Base-by-base conservation (phyloP, 306 rosid species). In the Castanopsis chinensis region DNA sequence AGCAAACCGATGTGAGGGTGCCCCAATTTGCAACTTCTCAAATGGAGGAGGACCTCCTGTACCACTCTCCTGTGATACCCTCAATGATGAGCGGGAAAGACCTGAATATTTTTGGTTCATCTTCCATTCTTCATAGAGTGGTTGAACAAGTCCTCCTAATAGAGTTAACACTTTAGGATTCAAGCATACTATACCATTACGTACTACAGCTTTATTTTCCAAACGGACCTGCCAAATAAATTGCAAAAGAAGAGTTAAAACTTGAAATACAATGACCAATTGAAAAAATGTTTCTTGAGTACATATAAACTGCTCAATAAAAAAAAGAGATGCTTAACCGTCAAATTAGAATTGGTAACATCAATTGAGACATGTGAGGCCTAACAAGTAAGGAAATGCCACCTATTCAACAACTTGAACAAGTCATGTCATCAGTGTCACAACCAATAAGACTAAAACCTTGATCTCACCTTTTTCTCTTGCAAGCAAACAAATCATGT, bases 101-200 rank as follows among this genome's bases (percentile, higher is more conserved):
- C 96, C 98, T 3, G 98, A 84, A 74, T 95, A 95, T 41, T 91
- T 95, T 80, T 82, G 56, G 83, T 92, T 92, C 98, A 95, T 86
- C 86, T 92, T 85, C 99, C 99, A 95, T 79, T 92, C 99, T 78
- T 95, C 98, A 81, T 89, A 81, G 27, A 95, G 97, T 27, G 97
- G 73, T 68, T 88, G 90, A 67, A 93, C 99, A 79, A 89, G 82
- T 73, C 98, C 98, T 79, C 99, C 98, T 59, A 95, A 83, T 69
- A 95, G 71, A 17, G 92, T 87, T 85, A 93, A 28, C 30, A 78
- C 94, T 70, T 86, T 85, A 37, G 98, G 88, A 79, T 79, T 88
- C 80, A 95, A 88, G 80, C 99, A 95, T 28, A 88, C 86, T 74
- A 93, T 84, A 67, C 96, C 94, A 55, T 81, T 80, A 70, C 76